A percentile compares a stretch with the other conserved stretches of the same genome.
Evolutionary conservation across 768 basidiomycete genomes (phyloP).

Genomic region (Porphyrellus cyaneotinctus): DNA sequence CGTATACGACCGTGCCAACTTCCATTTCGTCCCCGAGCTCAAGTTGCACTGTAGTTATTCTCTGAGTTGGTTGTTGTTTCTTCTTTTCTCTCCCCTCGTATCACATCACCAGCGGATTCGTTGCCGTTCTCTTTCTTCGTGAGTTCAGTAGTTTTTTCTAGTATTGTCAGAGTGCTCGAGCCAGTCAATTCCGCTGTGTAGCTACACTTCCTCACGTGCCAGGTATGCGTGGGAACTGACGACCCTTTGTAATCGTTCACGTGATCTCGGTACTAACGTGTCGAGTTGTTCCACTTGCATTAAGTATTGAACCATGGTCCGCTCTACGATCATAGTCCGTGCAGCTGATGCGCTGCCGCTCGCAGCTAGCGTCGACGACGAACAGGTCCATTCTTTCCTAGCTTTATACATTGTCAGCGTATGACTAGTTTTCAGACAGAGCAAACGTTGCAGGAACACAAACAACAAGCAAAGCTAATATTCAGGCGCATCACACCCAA

Average conservation of each 20-base stretch:
- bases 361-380: conserved; percentile 95
- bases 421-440: conserved; percentile 63
- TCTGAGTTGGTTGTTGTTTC: too few relatives aligned
- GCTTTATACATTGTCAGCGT: neutral
- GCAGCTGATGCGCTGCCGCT: conserved; percentile 86
- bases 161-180: too few relatives aligned
- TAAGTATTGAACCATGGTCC: conserved; percentile 55
- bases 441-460: conserved; percentile 91
- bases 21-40: too few relatives aligned
- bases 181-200: too few relatives aligned
- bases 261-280: conserved; percentile 9
- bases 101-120: too few relatives aligned
- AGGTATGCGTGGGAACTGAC: too few relatives aligned
- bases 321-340: conserved; percentile 80
- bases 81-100: too few relatives aligned
- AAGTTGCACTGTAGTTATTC: too few relatives aligned
- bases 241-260: conserved; percentile 1
- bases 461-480: conserved; percentile 96
- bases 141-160: too few relatives aligned
- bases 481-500: conserved; percentile 92
- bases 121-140: too few relatives aligned
- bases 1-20: too few relatives aligned
- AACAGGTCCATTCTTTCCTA: conserved; percentile 59
- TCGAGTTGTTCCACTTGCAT: neutral
- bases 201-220: too few relatives aligned